Percentiles rank a stretch among this genome's conserved stretches.
phyloP scores from a whole-genome alignment of 2,329 filamentous ascomycete genomes.

The Alternaria panax region DNA sequence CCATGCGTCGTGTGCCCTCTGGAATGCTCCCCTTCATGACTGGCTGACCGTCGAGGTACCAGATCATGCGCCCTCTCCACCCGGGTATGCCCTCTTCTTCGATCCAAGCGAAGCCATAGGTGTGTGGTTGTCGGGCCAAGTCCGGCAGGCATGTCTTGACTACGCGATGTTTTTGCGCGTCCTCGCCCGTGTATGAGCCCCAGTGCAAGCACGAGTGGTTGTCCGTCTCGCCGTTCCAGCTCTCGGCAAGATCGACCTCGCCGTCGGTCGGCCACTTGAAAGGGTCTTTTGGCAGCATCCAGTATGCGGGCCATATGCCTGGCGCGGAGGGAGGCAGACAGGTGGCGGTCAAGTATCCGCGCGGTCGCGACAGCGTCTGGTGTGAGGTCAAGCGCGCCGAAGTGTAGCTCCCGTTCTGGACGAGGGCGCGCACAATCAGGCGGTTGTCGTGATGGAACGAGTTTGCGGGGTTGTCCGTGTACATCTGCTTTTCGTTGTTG shows the following conservation, averaged over 20 bases:
- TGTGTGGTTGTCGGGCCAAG: constrained; percentile 57
- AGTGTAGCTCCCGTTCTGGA: constrained; percentile 56
- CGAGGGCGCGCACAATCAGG: constrained; percentile 62
- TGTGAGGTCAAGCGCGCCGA: constrained; percentile 64
- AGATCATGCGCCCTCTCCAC: constrained; percentile 59
- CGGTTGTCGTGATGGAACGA: constrained; percentile 62
- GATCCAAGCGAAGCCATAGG: constrained; percentile 66
- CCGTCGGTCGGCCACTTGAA: constrained; percentile 67
- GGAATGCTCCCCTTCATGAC: constrained; percentile 66
- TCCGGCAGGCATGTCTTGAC: constrained; percentile 60
- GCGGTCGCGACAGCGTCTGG: constrained; percentile 59
- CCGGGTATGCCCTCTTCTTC: constrained; percentile 53
- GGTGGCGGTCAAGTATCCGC: constrained; percentile 62
- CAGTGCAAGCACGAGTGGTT: constrained; percentile 68
- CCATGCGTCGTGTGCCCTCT: constrained; percentile 60
- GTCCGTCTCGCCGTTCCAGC: constrained; percentile 65
- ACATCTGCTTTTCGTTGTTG: constrained; percentile 67
- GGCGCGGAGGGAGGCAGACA: constrained; percentile 62
- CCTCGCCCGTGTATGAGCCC: constrained; percentile 63
- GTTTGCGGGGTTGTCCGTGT: constrained; percentile 59
- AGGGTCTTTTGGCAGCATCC: constrained; percentile 65
- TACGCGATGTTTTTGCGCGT: constrained; percentile 65
- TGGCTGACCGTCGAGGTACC: constrained; percentile 65
- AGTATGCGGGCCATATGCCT: constrained; percentile 69
- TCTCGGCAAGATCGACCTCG: constrained; percentile 68